A percentile compares a stretch with the other conserved stretches of the same genome.
phyloP scores from a whole-genome alignment of 176 grass and related monocot species.

The Carex littledalei region DNA sequence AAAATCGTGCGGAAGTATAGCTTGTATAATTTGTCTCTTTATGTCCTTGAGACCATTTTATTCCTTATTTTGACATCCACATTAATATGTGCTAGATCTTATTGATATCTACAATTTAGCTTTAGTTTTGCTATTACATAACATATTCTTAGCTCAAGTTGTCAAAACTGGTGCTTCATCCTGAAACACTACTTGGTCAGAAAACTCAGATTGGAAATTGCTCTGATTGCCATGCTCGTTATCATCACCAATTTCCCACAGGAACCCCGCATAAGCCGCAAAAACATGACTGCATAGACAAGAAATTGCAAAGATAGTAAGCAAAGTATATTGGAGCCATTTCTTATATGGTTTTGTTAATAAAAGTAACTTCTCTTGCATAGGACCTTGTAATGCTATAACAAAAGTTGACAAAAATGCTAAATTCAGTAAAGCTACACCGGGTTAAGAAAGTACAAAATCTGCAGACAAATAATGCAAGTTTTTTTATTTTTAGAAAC shows the following conservation, averaged over 20 bases:
- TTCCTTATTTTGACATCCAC: not conserved
- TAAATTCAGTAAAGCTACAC: not conserved
- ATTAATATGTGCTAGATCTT: not conserved
- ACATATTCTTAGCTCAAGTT: not conserved
- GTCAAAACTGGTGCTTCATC: not conserved
- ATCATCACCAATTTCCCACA: slow-evolving; percentile 64
- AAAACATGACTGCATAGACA: slow-evolving; percentile 48
- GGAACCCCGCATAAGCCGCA: slow-evolving; percentile 71
- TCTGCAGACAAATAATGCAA: not conserved
- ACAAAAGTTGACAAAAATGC: not conserved
- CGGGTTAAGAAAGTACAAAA: not conserved
- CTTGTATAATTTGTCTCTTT: not conserved
- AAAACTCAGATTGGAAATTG: not conserved
- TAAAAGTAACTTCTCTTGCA: not conserved
- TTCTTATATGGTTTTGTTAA: slow-evolving; percentile 11
- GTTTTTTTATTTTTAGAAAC: not conserved
- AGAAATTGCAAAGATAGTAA: not conserved
- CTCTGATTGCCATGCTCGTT: slow-evolving; percentile 6
- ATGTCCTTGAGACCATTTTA: not conserved
- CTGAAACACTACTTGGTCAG: not conserved
- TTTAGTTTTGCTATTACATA: slow-evolving; percentile 3
- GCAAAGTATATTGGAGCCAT: not conserved
- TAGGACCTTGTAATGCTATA: not conserved
- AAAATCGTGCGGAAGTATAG: not conserved
- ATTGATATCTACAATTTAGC: not conserved